Conservation (phyloP, 2,329 filamentous ascomycete species). For the Colletotrichum sp. region DNA sequence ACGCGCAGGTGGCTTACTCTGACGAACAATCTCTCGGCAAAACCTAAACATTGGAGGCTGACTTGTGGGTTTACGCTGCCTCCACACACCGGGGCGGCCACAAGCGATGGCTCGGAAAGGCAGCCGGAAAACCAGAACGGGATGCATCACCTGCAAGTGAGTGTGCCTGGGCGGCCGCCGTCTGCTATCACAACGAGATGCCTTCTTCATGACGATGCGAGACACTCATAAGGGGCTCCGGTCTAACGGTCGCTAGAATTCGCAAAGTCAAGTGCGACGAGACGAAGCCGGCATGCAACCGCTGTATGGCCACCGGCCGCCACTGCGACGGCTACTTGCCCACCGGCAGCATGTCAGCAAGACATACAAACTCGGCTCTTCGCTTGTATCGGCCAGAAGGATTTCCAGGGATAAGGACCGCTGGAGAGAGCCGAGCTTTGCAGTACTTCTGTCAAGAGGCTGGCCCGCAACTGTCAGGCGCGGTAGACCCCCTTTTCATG, state of each 20-base stretch:
- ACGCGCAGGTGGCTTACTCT: background rate
- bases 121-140: slow-evolving; percentile 49
- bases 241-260: slow-evolving; percentile 39
- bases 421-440: background rate
- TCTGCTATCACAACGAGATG: background rate
- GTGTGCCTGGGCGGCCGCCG: slow-evolving; percentile 25
- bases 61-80: background rate
- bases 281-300: slow-evolving; percentile 53
- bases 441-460: slow-evolving; percentile 5
- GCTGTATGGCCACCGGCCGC: slow-evolving; percentile 59
- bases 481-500: slow-evolving; percentile 40
- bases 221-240: background rate
- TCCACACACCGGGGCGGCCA: background rate
- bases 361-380: background rate
- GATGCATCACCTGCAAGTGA: slow-evolving; percentile 61
- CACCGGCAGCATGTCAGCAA: background rate
- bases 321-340: slow-evolving; percentile 60
- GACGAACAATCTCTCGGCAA: background rate
- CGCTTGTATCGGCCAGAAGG: background rate
- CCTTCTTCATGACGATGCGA: background rate
- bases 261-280: slow-evolving; percentile 64
- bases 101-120: slow-evolving; percentile 36
- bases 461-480: background rate
- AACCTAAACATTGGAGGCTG: background rate
- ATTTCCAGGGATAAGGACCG: background rate